Conservation (phyloP, 331 rosid species). For the Prunus yedoensis region DNA sequence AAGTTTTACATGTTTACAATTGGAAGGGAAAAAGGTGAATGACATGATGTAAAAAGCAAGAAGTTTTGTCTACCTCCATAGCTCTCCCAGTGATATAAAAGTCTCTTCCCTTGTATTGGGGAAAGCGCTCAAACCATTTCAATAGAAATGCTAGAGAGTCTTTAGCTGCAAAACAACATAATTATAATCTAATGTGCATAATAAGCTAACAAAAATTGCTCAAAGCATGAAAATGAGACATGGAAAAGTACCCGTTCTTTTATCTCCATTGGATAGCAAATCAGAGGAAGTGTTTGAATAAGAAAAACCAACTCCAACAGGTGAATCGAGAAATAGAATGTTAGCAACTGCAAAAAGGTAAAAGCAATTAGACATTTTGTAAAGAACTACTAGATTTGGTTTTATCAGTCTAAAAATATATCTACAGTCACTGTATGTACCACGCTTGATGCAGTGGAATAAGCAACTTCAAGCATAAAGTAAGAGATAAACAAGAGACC, state of each 20-base stretch:
- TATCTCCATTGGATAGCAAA: slow-evolving; percentile 63
- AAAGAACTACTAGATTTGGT: not conserved
- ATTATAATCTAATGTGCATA: not conserved
- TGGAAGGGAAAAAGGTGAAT: not conserved
- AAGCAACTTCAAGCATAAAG: no score
- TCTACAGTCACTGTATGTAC: no score
- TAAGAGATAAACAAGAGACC: no score
- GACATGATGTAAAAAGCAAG: not conserved
- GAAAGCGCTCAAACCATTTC: slow-evolving; percentile 85
- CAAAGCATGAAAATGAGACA: not conserved
- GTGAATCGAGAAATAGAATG: slow-evolving; percentile 73
- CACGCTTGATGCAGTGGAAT: no score
- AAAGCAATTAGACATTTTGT: slow-evolving; percentile 16
- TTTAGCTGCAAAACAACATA: slow-evolving; percentile 46
- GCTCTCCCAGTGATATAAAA: slow-evolving; percentile 85
- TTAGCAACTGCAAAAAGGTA: slow-evolving; percentile 68
- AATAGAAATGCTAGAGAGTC: slow-evolving; percentile 64
- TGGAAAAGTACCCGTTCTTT: slow-evolving; percentile 57
- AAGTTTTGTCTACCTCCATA: slow-evolving; percentile 64
- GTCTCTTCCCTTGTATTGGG: slow-evolving; percentile 62
- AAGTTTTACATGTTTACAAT: not conserved
- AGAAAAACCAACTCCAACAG: slow-evolving; percentile 93
- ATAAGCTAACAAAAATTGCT: slow-evolving; percentile 13
- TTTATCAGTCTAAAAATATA: not conserved
- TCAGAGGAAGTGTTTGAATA: slow-evolving; percentile 76